Conservation (phyloP, 2,329 filamentous ascomycete species). For the Pseudocercospora vitis region DNA sequence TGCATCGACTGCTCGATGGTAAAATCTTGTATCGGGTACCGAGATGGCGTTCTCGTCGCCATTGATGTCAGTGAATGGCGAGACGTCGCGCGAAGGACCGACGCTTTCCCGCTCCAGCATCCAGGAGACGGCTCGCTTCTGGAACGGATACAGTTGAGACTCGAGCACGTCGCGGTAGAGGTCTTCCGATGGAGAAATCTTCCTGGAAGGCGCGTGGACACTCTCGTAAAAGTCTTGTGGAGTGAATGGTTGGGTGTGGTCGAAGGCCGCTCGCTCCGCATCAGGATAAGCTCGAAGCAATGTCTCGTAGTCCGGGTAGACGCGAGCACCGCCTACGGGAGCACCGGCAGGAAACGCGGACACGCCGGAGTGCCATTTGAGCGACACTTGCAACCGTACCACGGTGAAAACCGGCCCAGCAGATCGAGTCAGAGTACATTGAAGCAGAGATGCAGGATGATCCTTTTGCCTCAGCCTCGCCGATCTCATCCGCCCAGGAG, state of each 20-base stretch:
- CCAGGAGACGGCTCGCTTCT: slow-evolving; percentile 70
- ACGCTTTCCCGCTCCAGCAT: slow-evolving; percentile 64
- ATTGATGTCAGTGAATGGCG: slow-evolving; percentile 1
- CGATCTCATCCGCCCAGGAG: slow-evolving; percentile 20
- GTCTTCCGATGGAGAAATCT: slow-evolving; percentile 25
- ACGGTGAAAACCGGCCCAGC: slow-evolving; percentile 28
- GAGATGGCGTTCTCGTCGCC: not conserved
- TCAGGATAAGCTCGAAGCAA: slow-evolving; percentile 31
- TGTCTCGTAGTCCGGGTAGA: slow-evolving; percentile 33
- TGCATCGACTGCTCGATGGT: slow-evolving; percentile 43
- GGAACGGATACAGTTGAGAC: slow-evolving; percentile 65
- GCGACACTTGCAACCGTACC: slow-evolving; percentile 30
- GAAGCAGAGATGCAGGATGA: slow-evolving; percentile 21
- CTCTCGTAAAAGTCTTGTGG: slow-evolving; percentile 67
- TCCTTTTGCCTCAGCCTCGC: slow-evolving; percentile 13
- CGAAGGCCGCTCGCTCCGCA: slow-evolving; percentile 19
- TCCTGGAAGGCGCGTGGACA: slow-evolving; percentile 60
- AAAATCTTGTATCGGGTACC: slow-evolving; percentile 15
- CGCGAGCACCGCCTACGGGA: slow-evolving; percentile 25
- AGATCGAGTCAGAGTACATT: slow-evolving; percentile 31
- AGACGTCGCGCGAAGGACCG: slow-evolving; percentile 2
- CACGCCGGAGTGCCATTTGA: slow-evolving; percentile 34
- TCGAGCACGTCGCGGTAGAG: slow-evolving; percentile 29
- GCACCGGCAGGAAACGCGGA: slow-evolving; percentile 35
- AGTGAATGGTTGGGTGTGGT: slow-evolving; percentile 41